Evolutionary conservation across 768 basidiomycete genomes (phyloP), one percentile per base, ranked within the genome.

Genomic region (Termitomyces sp.): DNA sequence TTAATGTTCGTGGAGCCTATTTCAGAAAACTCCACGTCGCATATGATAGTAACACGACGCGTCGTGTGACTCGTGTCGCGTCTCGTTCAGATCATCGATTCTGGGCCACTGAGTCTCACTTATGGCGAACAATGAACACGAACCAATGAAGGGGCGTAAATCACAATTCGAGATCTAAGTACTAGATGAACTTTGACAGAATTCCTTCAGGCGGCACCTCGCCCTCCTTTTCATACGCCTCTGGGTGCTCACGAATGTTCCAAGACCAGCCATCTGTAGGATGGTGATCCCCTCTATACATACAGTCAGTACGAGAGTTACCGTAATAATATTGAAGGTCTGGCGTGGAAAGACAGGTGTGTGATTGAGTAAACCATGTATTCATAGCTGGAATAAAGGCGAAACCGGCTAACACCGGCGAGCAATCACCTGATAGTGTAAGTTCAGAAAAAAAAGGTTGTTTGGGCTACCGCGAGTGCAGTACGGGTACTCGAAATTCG

Each of bases 251-350:
- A 17, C 60, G 51, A 10, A 58, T 8, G 48, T 54, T 61, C 5
- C 56, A 32, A 7, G 60, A 54, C 21, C 61, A 53, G 7, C 54
- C 59, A 25, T 43, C 59, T 14, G 57, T 59, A 8, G 74, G 72
- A 55, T 74, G 73, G n/a, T 69, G 63, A 57, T 75, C 73, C 16
- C 73, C 72, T 40, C 52, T 56, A 55, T 73, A 75, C 1, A 43
- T 31, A 27, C 62, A 62, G 23, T 63, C 67, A 31, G 63, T 66
- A 19, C 63, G 63, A 41, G 69, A 65, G 51, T 57, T 66, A 51
- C 63, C 60, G 54, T 74, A 71, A 29, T 29, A 29, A 29, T 29
- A 29, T 54, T 72, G 73, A 59, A 9, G 34, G 34, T 34, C 34
- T 34, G 11, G 34, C 34, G 10, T 34, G 10, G 5, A 34, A 12